These are phyloP conservation scores for Populus nigra DNA, from an alignment of 345 rosid species.

Conservation along the genomic window DNA sequence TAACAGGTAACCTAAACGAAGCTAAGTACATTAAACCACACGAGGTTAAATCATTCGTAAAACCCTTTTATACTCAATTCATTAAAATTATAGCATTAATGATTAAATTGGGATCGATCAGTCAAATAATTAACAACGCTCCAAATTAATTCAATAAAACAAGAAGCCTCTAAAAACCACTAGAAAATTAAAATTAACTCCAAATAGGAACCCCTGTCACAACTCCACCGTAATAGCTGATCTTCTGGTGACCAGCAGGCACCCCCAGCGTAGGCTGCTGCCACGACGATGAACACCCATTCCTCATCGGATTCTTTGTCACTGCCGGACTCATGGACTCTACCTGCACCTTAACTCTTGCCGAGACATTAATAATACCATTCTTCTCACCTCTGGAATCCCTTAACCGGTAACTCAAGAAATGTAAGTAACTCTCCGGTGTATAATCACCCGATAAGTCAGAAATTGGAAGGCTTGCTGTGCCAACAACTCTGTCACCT, in stretches of 20 bases:
- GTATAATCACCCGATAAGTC: slow-evolving; percentile 54
- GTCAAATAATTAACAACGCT: neutral
- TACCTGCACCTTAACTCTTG: slow-evolving; percentile 27
- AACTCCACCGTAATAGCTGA: neutral
- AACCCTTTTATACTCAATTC: too few relatives aligned
- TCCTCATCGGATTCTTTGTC: neutral
- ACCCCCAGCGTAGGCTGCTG: slow-evolving; percentile 1
- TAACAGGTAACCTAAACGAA: too few relatives aligned
- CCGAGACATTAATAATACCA: slow-evolving; percentile 63
- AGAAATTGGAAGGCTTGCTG: slow-evolving; percentile 45
- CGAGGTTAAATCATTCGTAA: too few relatives aligned
- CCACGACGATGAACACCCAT: neutral
- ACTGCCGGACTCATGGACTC: neutral
- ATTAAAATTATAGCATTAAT: neutral
- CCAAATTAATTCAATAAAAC: neutral
- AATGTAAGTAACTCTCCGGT: slow-evolving; percentile 50
- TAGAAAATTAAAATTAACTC: neutral
- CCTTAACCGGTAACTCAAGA: slow-evolving; percentile 69
- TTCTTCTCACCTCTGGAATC: slow-evolving; percentile 42
- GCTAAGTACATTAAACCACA: too few relatives aligned
- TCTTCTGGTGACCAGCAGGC: neutral
- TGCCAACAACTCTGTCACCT: slow-evolving; percentile 39
- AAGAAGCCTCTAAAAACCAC: neutral
- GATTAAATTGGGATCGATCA: neutral
- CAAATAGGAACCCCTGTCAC: slow-evolving; percentile 11